Evolutionary conservation across 2,329 filamentous ascomycete genomes (phyloP), one percentile per base, ranked within the genome.

Genomic region (Ampelomyces quisqualis): DNA sequence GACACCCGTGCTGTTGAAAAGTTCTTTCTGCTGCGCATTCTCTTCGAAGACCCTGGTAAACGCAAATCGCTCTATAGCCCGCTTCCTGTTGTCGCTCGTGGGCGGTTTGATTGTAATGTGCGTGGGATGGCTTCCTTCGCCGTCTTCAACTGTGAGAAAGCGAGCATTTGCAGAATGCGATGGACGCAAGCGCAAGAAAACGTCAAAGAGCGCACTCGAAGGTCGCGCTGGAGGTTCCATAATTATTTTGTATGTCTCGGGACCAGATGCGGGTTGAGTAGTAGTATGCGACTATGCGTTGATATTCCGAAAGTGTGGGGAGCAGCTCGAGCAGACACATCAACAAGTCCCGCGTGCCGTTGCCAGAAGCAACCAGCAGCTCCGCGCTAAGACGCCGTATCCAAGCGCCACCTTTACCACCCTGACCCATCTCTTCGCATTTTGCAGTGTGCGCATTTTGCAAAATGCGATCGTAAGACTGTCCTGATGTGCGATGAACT

Each of bases 31-130:
- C 5, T 80, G 81, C 2, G 89, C 84, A 58, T 86, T 77, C 62
- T 97, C 90, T 57, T 94, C 86, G 57, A 97, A 96, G 1, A 98
- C 90, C 48, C 82, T 82, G 0, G 93, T 98, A 63, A 98, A 98
- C 2, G 85, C 88, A 65, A 97, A 98, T 64, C 86, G 89, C 68
- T 98, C 93, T 23, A 96, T 82, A 1, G 90, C 90, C 31, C 90
- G 82, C 55, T 91, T 88, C 41, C 91, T 80, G 47, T 82, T 79
- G 46, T 96, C 91, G 49, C 83, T 86, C 2, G 89, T 87, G 1
- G 90, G 90, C 6, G 75, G 73, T 37, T 72, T 70, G 55, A 77
- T 75, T 5, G 74, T 77, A 51, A 78, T 75, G 54, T 77, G 74
- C 11, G 73, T 76, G 2, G 73, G 69, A 32, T 67, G 62, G 34